These are phyloP conservation scores for Podila epigama DNA, from an alignment of 192 early-diverging fungal genomes.

Conservation along the genomic window DNA sequence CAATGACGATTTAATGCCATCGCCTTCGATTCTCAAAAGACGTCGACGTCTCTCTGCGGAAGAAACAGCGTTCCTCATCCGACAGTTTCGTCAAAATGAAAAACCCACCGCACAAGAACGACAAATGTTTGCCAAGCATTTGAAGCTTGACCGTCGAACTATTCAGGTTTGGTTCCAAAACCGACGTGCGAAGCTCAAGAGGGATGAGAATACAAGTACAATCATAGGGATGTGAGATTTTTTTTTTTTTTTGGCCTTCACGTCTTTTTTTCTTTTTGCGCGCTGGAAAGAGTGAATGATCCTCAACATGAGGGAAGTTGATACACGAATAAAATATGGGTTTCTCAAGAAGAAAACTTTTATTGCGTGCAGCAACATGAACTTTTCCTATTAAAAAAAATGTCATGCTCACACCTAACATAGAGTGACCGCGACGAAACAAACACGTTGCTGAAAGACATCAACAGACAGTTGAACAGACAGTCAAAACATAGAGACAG, in stretches of 20 bases:
- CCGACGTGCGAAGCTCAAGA: constrained; percentile 80
- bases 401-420: too few relatives aligned
- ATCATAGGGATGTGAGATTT: background rate
- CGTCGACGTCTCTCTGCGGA: constrained; percentile 70
- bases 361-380: too few relatives aligned
- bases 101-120: constrained; percentile 70
- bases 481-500: too few relatives aligned
- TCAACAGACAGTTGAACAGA: too few relatives aligned
- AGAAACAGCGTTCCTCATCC: constrained; percentile 63
- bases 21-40: constrained; percentile 54
- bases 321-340: too few relatives aligned
- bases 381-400: too few relatives aligned
- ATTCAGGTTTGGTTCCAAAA: constrained; percentile 85
- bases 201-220: constrained; percentile 36
- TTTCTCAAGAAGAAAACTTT: too few relatives aligned
- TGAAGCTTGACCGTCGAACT: constrained; percentile 66
- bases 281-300: too few relatives aligned
- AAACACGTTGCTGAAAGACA: too few relatives aligned
- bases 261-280: background rate
- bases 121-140: constrained; percentile 62
- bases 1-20: background rate
- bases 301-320: too few relatives aligned
- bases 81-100: constrained; percentile 59
- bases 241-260: background rate
- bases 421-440: too few relatives aligned